Percentiles rank a stretch among this genome's conserved stretches.
Evolutionary conservation across 2,329 filamentous ascomycete genomes (phyloP).

Genomic region (Leptosphaerulina australis): DNA sequence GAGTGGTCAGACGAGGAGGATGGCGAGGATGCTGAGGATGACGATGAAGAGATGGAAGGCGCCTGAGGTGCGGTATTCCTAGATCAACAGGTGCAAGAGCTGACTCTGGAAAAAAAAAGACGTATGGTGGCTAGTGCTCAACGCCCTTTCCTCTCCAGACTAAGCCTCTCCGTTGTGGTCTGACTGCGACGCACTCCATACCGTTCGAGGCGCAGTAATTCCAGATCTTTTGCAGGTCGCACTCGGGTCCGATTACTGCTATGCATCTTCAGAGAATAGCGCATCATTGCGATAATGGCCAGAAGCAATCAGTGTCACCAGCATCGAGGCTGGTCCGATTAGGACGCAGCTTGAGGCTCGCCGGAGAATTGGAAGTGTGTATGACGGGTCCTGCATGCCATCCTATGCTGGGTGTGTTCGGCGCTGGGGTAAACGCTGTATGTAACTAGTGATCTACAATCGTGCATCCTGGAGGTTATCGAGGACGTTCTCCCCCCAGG

Average conservation of each 20-base stretch:
- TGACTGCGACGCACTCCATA: slow-evolving; percentile 5
- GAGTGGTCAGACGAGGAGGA: slow-evolving; percentile 49
- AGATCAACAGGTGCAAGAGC: background rate
- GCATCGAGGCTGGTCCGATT: slow-evolving; percentile 1
- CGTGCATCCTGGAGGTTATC: slow-evolving; percentile 9
- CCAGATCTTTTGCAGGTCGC: slow-evolving; percentile 8
- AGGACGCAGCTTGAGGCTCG: slow-evolving; percentile 14
- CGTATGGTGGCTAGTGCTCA: background rate
- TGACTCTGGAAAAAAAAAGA: background rate
- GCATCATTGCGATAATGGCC: slow-evolving; percentile 8
- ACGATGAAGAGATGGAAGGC: slow-evolving; percentile 49
- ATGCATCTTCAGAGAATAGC: background rate
- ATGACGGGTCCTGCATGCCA: slow-evolving; percentile 6
- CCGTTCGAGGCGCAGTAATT: slow-evolving; percentile 2
- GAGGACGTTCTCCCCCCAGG: slow-evolving; percentile 5
- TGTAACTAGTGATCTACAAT: slow-evolving; percentile 18
- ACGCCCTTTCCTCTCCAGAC: slow-evolving; percentile 1
- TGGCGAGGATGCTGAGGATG: slow-evolving; percentile 39
- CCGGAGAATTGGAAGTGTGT: slow-evolving; percentile 9
- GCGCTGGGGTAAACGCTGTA: slow-evolving; percentile 10
- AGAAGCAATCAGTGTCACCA: slow-evolving; percentile 7
- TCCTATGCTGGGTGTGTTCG: slow-evolving; percentile 1
- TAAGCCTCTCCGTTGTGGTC: slow-evolving; percentile 5
- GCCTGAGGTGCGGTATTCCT: slow-evolving; percentile 35
- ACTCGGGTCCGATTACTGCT: slow-evolving; percentile 3